A percentile compares a stretch with the other conserved stretches of the same genome.
Evolutionary conservation across 345 rosid species (phyloP).

Genomic region (Corchorus capsularis): DNA sequence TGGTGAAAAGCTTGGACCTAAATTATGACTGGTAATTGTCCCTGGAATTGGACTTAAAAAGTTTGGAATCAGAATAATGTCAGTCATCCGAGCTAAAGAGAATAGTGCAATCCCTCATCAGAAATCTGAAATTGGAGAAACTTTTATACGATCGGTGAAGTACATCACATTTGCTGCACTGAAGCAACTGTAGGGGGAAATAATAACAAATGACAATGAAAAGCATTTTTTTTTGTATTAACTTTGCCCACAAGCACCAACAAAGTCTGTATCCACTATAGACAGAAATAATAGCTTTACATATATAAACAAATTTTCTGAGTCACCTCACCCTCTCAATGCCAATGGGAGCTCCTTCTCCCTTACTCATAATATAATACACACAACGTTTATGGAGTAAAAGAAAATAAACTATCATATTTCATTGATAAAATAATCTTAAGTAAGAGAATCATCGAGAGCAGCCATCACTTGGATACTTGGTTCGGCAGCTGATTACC

Average conservation of each 20-base stretch:
- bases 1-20: too few species aligned
- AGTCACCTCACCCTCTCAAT: conserved; percentile 22
- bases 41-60: too few species aligned
- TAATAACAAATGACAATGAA: background rate
- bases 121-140: too few species aligned
- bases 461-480: conserved; percentile 24
- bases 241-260: conserved; percentile 9
- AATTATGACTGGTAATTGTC: too few species aligned
- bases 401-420: background rate
- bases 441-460: background rate
- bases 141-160: too few species aligned
- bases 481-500: conserved; percentile 32
- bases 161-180: too few species aligned
- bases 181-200: too few species aligned
- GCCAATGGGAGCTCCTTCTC: conserved; percentile 18
- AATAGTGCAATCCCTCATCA: too few species aligned
- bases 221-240: conserved; percentile 3
- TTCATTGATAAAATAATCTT: background rate
- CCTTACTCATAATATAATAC: conserved; percentile 18
- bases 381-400: conserved; percentile 6
- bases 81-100: too few species aligned
- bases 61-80: too few species aligned
- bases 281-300: conserved; percentile 31
- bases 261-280: conserved; percentile 23
- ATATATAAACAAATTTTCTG: conserved; percentile 10